Conservation (phyloP, 2,329 filamentous ascomycete species). For the Helotiales sp. region DNA sequence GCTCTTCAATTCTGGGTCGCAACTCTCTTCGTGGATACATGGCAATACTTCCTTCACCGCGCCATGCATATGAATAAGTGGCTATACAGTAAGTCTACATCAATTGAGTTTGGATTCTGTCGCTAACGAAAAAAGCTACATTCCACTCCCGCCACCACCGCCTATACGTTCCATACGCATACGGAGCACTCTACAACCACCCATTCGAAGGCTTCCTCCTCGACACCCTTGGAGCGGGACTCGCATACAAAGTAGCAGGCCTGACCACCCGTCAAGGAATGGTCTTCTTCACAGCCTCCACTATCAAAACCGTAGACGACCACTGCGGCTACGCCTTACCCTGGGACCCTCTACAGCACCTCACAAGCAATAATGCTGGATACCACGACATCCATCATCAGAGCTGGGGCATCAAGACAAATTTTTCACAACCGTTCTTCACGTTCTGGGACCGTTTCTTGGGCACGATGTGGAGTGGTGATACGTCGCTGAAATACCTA, state of each 20-base stretch:
- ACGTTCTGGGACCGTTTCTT: conserved; percentile 89
- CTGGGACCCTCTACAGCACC: conserved; percentile 88
- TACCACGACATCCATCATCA: conserved; percentile 99
- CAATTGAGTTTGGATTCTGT: neutral
- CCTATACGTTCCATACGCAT: conserved; percentile 96
- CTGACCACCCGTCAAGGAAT: conserved; percentile 88
- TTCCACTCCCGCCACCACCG: conserved; percentile 97
- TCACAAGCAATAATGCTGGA: conserved; percentile 91
- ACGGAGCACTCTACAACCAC: conserved; percentile 95
- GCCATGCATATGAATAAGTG: conserved; percentile 97
- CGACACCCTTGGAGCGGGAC: conserved; percentile 82
- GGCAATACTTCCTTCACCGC: conserved; percentile 97
- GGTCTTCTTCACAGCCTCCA: conserved; percentile 84
- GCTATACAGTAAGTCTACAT: conserved; percentile 76
- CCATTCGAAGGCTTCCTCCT: conserved; percentile 91
- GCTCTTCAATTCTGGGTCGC: conserved; percentile 74
- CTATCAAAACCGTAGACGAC: conserved; percentile 95
- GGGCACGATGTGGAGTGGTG: conserved; percentile 54
- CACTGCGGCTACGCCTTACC: conserved; percentile 97
- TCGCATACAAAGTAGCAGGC: conserved; percentile 77
- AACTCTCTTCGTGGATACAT: conserved; percentile 81
- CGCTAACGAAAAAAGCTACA: conserved; percentile 54
- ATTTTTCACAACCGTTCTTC: conserved; percentile 90
- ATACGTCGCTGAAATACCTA: conserved; percentile 31
- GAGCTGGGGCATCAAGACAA: conserved; percentile 97